Evolutionary conservation across 1,284 basidiomycete genomes (phyloP), one percentile per base, ranked within the genome.

Genomic region (Pseudozyma tsukubaensis): DNA sequence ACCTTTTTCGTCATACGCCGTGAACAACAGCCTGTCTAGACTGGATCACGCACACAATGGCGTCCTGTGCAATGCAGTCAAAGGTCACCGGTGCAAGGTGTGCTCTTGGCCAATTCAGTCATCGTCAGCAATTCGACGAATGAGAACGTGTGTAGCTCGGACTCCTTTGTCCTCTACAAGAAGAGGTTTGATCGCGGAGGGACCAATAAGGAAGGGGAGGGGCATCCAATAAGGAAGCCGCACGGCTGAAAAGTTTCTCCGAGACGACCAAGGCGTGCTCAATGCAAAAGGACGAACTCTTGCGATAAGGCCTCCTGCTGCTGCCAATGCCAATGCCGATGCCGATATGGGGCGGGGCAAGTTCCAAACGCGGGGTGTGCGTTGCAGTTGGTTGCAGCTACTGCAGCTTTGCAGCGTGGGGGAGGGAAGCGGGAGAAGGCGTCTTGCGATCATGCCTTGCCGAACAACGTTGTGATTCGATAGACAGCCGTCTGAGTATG

Each of bases 321-420:
- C 29, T 21, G 50, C 39, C 49, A n/a, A n/a, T 50, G 42, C 35
- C 24, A 18, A n/a, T n/a, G 36, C 50, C 50, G 50, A 43, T 56
- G 59, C 54, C n/a, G n/a, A n/a, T n/a, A 54, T 21, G 49, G 48
- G 43, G 49, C 44, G 32, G 37, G 37, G 16, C 10, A 49, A 53
- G 21, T 56, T 56, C 54, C 35, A 56, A 56, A n/a, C 40, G 44
- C 40, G 54, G 54, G 54, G 54, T 56, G n/a, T n/a, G n/a, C n/a
- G n/a, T n/a, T n/a, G n/a, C n/a, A n/a, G n/a, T n/a, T n/a, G n/a
- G n/a, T n/a, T n/a, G n/a, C n/a, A n/a, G n/a, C n/a, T n/a, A n/a
- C n/a, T n/a, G n/a, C n/a, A n/a, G n/a, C n/a, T n/a, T 21, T 45
- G 53, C 53, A 55, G 51, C 19, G 39, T 53, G 39, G 51, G 37